Conservation (phyloP, 1,284 basidiomycete genomes). For the Neonothopanus nambi region DNA sequence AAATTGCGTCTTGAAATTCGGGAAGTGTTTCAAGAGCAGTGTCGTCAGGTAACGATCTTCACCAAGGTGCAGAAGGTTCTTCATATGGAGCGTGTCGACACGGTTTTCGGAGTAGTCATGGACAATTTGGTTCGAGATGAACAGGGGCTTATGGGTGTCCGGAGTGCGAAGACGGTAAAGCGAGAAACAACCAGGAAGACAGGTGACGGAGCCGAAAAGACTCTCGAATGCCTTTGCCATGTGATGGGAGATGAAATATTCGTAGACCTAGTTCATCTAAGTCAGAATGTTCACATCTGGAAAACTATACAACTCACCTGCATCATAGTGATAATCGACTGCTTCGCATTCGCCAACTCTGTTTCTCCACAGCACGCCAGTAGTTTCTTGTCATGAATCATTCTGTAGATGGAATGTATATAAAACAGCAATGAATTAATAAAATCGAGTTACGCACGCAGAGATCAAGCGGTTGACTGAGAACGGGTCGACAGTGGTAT, state of each 20-base stretch:
- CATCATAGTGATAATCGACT: slow-evolving; percentile 97
- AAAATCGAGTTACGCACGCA: slow-evolving; percentile 58
- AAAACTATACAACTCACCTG: slow-evolving; percentile 59
- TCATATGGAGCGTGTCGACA: slow-evolving; percentile 97
- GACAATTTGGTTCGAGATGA: slow-evolving; percentile 88
- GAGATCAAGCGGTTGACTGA: slow-evolving; percentile 91
- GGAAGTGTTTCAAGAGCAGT: slow-evolving; percentile 92
- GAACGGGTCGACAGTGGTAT: slow-evolving; percentile 88
- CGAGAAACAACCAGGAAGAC: slow-evolving; percentile 97
- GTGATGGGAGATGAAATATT: slow-evolving; percentile 97
- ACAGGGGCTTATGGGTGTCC: slow-evolving; percentile 89
- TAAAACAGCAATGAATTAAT: slow-evolving; percentile 9
- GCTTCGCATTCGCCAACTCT: slow-evolving; percentile 84
- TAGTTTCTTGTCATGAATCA: slow-evolving; percentile 92
- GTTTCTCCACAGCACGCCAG: slow-evolving; percentile 96
- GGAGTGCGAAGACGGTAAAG: slow-evolving; percentile 91
- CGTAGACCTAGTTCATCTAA: slow-evolving; percentile 69
- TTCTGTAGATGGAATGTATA: slow-evolving; percentile 46
- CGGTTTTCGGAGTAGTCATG: slow-evolving; percentile 95
- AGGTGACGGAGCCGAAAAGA: slow-evolving; percentile 96
- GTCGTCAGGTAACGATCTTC: slow-evolving; percentile 99
- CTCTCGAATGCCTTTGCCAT: slow-evolving; percentile 98
- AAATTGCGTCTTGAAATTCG: slow-evolving; percentile 91
- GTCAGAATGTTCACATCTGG: not conserved
- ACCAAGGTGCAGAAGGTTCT: slow-evolving; percentile 94